Percentiles rank a stretch among this genome's conserved stretches.
phyloP scores from a whole-genome alignment of 2,329 filamentous ascomycete species.

The Penicillium sp. region DNA sequence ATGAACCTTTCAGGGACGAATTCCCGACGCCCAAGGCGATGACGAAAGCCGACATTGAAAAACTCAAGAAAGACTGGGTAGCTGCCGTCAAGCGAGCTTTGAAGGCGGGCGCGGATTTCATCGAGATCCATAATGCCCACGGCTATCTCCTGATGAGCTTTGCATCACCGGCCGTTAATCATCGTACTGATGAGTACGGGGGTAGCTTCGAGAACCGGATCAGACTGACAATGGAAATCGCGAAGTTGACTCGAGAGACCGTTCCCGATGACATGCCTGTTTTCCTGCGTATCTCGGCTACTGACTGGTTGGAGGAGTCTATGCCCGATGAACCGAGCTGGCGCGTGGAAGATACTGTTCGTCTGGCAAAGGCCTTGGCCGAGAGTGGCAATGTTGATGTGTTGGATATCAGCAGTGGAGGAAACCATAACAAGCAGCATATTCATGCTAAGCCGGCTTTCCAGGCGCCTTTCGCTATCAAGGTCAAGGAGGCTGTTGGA shows the following conservation, averaged over 20 bases:
- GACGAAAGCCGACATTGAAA: conserved; percentile 66
- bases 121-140: conserved; percentile 79
- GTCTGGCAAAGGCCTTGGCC: conserved; percentile 66
- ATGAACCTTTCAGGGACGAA: conserved; percentile 61
- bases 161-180: conserved; percentile 68
- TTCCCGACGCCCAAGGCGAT: conserved; percentile 66
- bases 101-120: conserved; percentile 70
- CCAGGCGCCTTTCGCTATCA: conserved; percentile 71
- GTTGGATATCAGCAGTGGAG: conserved; percentile 77
- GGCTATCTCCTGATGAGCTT: conserved; percentile 74
- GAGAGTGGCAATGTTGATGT: conserved; percentile 71
- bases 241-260: conserved; percentile 59
- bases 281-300: conserved; percentile 70
- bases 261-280: conserved; percentile 70
- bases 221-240: conserved; percentile 66
- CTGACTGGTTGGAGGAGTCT: conserved; percentile 70
- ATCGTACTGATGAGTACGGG: conserved; percentile 59
- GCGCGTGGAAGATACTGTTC: conserved; percentile 64
- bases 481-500: conserved; percentile 71
- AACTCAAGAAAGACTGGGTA: conserved; percentile 62
- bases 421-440: conserved; percentile 58
- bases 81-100: conserved; percentile 61
- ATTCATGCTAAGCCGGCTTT: conserved; percentile 59
- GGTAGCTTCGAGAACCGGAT: conserved; percentile 63
- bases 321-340: conserved; percentile 60